Conservation (phyloP, 495 filamentous ascomycete genomes). For the Aspergillus bertholletiae region DNA sequence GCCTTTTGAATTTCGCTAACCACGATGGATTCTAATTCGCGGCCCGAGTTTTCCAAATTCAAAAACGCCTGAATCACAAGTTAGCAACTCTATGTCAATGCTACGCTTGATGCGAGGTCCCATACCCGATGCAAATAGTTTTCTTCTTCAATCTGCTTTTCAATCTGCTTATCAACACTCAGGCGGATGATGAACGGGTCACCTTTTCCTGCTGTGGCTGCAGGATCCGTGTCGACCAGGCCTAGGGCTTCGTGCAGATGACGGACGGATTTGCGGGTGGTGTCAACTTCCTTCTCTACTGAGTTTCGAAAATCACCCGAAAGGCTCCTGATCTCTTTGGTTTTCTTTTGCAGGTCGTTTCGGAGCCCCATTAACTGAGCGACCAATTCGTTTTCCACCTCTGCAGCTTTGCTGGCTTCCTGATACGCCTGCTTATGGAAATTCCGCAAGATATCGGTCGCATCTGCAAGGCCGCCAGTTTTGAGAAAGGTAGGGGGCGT, state of each 20-base stretch:
- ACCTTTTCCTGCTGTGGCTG: conserved; percentile 72
- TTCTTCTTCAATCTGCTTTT: conserved; percentile 92
- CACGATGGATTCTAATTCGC: conserved; percentile 91
- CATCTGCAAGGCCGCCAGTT: conserved; percentile 81
- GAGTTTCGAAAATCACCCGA: conserved; percentile 91
- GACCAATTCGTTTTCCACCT: conserved; percentile 89
- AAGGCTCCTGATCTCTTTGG: conserved; percentile 93
- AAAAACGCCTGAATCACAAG: conserved; percentile 67
- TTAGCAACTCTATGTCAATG: not conserved
- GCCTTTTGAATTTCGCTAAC: conserved; percentile 96
- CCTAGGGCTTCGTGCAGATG: conserved; percentile 77
- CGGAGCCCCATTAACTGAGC: conserved; percentile 78
- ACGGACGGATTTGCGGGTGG: conserved; percentile 62
- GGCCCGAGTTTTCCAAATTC: conserved; percentile 90
- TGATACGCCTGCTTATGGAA: conserved; percentile 78
- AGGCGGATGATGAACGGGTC: conserved; percentile 88
- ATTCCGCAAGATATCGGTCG: conserved; percentile 71
- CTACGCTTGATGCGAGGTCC: not conserved
- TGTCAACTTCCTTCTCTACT: conserved; percentile 54
- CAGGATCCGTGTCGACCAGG: conserved; percentile 70
- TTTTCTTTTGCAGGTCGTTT: conserved; percentile 88
- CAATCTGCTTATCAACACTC: conserved; percentile 81
- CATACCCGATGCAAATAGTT: conserved; percentile 90
- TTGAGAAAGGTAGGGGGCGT: conserved; percentile 68
- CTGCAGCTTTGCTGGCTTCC: conserved; percentile 83